Conservation (phyloP, 371 early-diverging fungal genomes). For the Saksenaea vasiformis region DNA sequence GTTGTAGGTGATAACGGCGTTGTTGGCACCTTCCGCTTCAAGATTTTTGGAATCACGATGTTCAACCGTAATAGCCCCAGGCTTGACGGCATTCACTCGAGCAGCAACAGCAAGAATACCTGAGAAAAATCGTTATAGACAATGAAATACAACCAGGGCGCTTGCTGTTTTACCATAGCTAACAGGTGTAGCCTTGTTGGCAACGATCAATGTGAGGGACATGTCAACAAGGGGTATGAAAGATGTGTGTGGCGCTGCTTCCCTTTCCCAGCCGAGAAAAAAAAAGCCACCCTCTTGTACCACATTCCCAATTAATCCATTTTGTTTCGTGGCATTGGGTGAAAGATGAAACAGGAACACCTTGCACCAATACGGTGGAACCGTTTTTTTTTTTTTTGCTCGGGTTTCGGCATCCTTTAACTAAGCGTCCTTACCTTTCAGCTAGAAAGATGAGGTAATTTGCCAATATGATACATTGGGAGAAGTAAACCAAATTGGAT, state of each 20-base stretch:
- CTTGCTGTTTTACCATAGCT: slow-evolving; percentile 27
- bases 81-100: slow-evolving; percentile 41
- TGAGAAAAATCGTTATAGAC: slow-evolving; percentile 3
- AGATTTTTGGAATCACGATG: slow-evolving; percentile 44
- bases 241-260: background rate
- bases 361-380: too few species aligned
- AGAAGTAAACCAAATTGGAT: too few species aligned
- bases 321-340: background rate
- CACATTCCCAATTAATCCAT: background rate
- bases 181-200: slow-evolving; percentile 42
- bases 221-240: slow-evolving; percentile 10
- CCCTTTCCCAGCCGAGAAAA: background rate
- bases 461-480: too few species aligned
- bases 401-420: too few species aligned
- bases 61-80: slow-evolving; percentile 39
- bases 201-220: slow-evolving; percentile 38
- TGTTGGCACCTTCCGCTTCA: slow-evolving; percentile 34
- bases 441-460: too few species aligned
- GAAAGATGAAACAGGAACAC: too few species aligned
- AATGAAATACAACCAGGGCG: background rate
- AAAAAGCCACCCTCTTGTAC: background rate
- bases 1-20: slow-evolving; percentile 33
- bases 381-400: too few species aligned
- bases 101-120: slow-evolving; percentile 43
- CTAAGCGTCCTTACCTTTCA: too few species aligned